Evolutionary conservation across 2,329 filamentous ascomycete species (phyloP).

Genomic region (Emericellopsis cladophorae): DNA sequence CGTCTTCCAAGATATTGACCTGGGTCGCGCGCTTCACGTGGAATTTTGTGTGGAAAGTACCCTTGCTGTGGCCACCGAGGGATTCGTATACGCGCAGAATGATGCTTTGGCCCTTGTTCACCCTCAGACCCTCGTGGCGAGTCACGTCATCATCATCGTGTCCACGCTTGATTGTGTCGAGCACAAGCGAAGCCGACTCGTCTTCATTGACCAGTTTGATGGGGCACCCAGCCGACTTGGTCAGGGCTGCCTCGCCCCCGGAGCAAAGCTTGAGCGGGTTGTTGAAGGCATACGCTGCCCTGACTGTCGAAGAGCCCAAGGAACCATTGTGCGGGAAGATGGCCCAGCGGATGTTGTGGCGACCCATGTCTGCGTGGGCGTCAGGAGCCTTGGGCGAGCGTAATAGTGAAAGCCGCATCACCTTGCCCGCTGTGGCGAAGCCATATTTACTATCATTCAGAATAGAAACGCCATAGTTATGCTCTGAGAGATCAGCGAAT

Average conservation of each 20-base stretch:
- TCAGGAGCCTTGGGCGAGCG: constrained; percentile 87
- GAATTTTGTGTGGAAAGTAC: constrained; percentile 54
- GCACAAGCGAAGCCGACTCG: constrained; percentile 48
- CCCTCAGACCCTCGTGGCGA: constrained; percentile 44
- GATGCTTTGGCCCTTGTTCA: constrained; percentile 62
- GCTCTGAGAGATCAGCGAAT: constrained; percentile 81
- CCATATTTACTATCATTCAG: constrained; percentile 95
- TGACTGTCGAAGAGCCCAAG: constrained; percentile 61
- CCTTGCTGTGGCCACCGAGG: constrained; percentile 68
- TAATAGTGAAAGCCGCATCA: constrained; percentile 81
- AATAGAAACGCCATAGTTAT: constrained; percentile 81
- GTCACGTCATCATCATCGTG: constrained; percentile 71
- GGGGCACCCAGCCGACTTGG: constrained; percentile 22
- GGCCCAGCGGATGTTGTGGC: constrained; percentile 77
- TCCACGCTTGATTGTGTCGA: constrained; percentile 90
- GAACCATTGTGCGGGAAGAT: constrained; percentile 73
- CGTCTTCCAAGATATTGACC: constrained; percentile 82
- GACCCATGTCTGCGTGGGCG: constrained; percentile 86
- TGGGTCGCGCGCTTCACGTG: constrained; percentile 67
- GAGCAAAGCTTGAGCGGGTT: constrained; percentile 46
- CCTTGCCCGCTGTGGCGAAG: constrained; percentile 77
- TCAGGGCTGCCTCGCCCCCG: constrained; percentile 12
- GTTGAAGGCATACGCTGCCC: constrained; percentile 84
- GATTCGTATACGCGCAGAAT: constrained; percentile 82
- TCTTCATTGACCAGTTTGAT: constrained; percentile 54